phyloP scores from a whole-genome alignment of 805 yeast genomes.

The Maudiozyma turicensis region DNA sequence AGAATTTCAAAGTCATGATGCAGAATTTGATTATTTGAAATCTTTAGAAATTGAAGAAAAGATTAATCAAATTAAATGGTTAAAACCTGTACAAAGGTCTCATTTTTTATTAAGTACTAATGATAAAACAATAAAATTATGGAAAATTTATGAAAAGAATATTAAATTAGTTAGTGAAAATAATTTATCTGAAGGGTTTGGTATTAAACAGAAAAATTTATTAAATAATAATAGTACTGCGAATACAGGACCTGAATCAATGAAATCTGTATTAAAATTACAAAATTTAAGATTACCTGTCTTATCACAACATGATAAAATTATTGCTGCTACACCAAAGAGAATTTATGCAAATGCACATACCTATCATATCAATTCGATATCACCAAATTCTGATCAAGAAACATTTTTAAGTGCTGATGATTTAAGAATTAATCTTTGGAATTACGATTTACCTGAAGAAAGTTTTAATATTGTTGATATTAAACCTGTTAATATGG shows the following conservation, averaged over 20 bases:
- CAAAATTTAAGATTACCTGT: slow-evolving; percentile 68
- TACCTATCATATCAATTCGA: slow-evolving; percentile 95
- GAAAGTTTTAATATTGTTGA: slow-evolving; percentile 96
- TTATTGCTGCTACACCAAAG: slow-evolving; percentile 91
- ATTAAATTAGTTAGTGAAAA: slow-evolving; percentile 88
- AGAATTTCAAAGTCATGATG: slow-evolving; percentile 97
- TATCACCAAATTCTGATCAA: slow-evolving; percentile 88
- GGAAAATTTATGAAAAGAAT: slow-evolving; percentile 91
- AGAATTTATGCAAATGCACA: slow-evolving; percentile 91
- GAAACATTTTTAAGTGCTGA: slow-evolving; percentile 91
- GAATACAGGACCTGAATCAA: slow-evolving; percentile 4
- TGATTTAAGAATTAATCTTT: slow-evolving; percentile 87
- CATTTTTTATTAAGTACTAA: slow-evolving; percentile 85
- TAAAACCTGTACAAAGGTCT: slow-evolving; percentile 75
- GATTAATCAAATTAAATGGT: slow-evolving; percentile 96
- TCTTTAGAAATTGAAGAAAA: slow-evolving; percentile 96
- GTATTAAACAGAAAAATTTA: slow-evolving; percentile 6
- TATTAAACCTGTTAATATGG: slow-evolving; percentile 97
- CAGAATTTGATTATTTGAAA: slow-evolving; percentile 94
- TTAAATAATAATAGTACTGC: slow-evolving; percentile 7
- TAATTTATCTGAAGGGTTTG: slow-evolving; percentile 48
- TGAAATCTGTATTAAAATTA: slow-evolving; percentile 27
- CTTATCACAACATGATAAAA: slow-evolving; percentile 86
- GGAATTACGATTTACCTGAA: slow-evolving; percentile 92
- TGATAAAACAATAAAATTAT: slow-evolving; percentile 95